Evolutionary conservation across 2,329 filamentous ascomycete species (phyloP), one percentile per base, ranked within the genome.

Genomic region (Ceratocystiopsis brevicomis): DNA sequence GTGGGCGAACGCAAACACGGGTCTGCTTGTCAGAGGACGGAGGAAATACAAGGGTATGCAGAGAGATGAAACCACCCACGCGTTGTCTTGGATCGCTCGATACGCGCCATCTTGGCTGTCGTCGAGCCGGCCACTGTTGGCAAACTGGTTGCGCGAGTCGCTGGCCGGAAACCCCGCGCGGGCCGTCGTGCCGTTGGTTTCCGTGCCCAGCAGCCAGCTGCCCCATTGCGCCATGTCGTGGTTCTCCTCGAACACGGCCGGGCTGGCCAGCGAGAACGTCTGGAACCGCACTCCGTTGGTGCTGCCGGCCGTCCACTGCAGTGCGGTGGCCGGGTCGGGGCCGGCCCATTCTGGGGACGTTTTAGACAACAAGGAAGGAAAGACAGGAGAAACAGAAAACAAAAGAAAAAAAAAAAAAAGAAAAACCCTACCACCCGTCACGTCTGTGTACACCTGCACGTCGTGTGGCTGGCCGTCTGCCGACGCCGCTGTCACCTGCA

Each of bases 201-300:
- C 67, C 4, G 73, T 85, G 13, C 79, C 76, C 57, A 86, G 85
- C 58, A 82, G 77, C 61, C 87, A 72, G 41, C 72, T 76, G 2
- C 85, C 85, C 85, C 85, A 93, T 61, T 85, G 79, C 0, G 82
- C 71, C 50, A 79, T 76, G 53, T 92, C 78, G 37, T 61, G 61
- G 13, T 63, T 62, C 55, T 93, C 85, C 1, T 72, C 70, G 44
- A 90, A 78, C 16, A 76, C 61, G 40, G 71, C 60, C 57, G 88
- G 78, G 10, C 64, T 56, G 47, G 68, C 63, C 38, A 73, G 67
- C 49, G 66, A 68, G 45, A 83, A 71, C 40, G 69, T 68, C 60
- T 84, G 79, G 53, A 78, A 83, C 6, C 67, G 65, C 35, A 83
- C 61, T 4, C 62, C 65, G 25, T 66, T 60, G 12, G 53, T 53